Evolutionary conservation across 2,329 filamentous ascomycete genomes (phyloP).

Genomic region (Monilinia vaccinii-corymbosi): DNA sequence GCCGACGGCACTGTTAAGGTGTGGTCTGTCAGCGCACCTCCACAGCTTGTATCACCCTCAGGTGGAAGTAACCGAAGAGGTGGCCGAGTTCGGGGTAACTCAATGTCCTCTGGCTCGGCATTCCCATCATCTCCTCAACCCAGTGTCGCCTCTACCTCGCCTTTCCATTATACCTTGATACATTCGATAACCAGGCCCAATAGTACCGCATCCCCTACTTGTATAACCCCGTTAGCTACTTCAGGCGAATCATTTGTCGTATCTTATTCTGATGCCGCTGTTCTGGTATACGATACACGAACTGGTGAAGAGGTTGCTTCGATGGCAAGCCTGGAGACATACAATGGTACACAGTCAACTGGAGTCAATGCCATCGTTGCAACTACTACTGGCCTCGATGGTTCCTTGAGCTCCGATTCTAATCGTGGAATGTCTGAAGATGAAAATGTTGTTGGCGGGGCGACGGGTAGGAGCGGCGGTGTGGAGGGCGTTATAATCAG

Average conservation of each 20-base stretch:
- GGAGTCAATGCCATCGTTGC: conserved; percentile 88
- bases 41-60: conserved; percentile 74
- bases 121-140: conserved; percentile 88
- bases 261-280: conserved; percentile 80
- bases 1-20: conserved; percentile 88
- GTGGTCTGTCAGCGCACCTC: conserved; percentile 89
- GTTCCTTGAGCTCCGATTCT: conserved; percentile 48
- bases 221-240: conserved; percentile 78
- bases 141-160: conserved; percentile 72
- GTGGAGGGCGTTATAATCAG: conserved; percentile 93
- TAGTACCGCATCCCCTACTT: conserved; percentile 70
- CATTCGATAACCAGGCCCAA: conserved; percentile 72
- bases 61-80: conserved; percentile 56
- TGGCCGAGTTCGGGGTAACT: conserved; percentile 78
- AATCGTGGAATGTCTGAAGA: conserved; percentile 55
- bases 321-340: conserved; percentile 92
- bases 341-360: conserved; percentile 74
- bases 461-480: conserved; percentile 68
- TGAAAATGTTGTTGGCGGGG: conserved; percentile 70
- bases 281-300: conserved; percentile 85
- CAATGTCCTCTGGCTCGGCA: conserved; percentile 86
- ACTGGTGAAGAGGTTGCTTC: conserved; percentile 78
- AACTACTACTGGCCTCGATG: conserved; percentile 72
- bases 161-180: conserved; percentile 80
- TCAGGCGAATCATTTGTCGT: conserved; percentile 87